phyloP scores from a whole-genome alignment of 2,329 filamentous ascomycete species.

The Pezicula rhizophila region DNA sequence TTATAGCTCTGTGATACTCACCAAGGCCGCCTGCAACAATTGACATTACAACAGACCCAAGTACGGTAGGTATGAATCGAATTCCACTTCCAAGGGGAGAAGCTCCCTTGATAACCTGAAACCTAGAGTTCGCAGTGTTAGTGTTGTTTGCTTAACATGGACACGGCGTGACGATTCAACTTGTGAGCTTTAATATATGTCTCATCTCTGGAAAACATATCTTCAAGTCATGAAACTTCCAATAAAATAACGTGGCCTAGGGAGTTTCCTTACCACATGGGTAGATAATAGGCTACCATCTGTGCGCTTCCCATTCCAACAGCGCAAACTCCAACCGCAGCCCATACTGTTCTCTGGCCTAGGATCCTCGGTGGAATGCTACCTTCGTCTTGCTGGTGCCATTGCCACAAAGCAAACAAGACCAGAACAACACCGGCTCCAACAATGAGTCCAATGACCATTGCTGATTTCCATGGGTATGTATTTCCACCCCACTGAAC shows the following conservation, averaged over 20 bases:
- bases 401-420: conserved; percentile 25
- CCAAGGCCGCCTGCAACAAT: conserved; percentile 22
- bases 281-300: conserved; percentile 35
- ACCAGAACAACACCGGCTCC: conserved; percentile 18
- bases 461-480: conserved; percentile 23
- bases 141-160: no score
- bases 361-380: conserved; percentile 32
- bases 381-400: conserved; percentile 28
- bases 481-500: conserved; percentile 25
- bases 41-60: conserved; percentile 22
- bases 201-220: no score
- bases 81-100: conserved; percentile 30
- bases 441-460: conserved; percentile 28
- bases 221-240: no score
- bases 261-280: no score
- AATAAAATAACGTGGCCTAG: no score
- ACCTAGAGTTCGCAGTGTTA: no score
- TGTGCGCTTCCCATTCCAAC: conserved; percentile 9
- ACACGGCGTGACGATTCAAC: no score
- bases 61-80: conserved; percentile 31
- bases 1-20: neutral
- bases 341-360: conserved; percentile 26
- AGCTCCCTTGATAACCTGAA: conserved; percentile 37
- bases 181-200: no score
- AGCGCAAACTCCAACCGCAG: conserved; percentile 19